phyloP scores from a whole-genome alignment of 495 filamentous ascomycete species.

The Tuber microsphaerosporum region DNA sequence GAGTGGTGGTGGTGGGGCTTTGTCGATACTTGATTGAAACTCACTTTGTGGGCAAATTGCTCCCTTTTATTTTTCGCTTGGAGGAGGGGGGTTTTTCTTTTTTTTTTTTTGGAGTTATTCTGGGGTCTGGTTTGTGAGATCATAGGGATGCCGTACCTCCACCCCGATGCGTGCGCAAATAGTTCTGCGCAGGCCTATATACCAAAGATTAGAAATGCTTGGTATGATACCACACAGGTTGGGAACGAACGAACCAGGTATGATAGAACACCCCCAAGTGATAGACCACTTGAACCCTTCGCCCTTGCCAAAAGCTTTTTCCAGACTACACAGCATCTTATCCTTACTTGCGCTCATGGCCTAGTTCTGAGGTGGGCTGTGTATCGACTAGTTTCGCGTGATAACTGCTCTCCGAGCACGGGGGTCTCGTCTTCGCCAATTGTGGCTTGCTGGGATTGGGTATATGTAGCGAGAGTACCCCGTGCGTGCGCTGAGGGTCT shows the following conservation, averaged over 20 bases:
- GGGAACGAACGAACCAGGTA: conserved; percentile 43
- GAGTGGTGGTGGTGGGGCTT: background rate
- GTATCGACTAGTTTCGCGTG: conserved; percentile 53
- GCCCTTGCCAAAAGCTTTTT: conserved; percentile 55
- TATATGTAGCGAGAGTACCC: conserved; percentile 57
- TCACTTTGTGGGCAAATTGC: background rate
- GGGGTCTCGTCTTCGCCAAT: conserved; percentile 56
- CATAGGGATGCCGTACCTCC: conserved; percentile 47
- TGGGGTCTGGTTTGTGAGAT: background rate
- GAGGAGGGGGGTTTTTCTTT: background rate
- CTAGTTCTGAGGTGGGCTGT: conserved; percentile 57
- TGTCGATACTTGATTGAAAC: background rate
- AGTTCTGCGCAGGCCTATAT: conserved; percentile 54
- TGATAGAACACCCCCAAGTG: conserved; percentile 59
- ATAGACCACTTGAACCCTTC: conserved; percentile 54
- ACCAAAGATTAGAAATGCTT: background rate
- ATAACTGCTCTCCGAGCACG: conserved; percentile 57
- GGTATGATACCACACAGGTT: background rate
- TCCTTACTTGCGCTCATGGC: conserved; percentile 52
- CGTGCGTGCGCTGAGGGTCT: too few species aligned
- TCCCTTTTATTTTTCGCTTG: background rate
- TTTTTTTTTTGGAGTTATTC: background rate
- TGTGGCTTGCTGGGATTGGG: conserved; percentile 50
- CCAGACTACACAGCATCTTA: conserved; percentile 54
- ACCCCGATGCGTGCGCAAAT: conserved; percentile 50